Conservation (phyloP, 305 asterid species). For the Fraxinus velutina region DNA sequence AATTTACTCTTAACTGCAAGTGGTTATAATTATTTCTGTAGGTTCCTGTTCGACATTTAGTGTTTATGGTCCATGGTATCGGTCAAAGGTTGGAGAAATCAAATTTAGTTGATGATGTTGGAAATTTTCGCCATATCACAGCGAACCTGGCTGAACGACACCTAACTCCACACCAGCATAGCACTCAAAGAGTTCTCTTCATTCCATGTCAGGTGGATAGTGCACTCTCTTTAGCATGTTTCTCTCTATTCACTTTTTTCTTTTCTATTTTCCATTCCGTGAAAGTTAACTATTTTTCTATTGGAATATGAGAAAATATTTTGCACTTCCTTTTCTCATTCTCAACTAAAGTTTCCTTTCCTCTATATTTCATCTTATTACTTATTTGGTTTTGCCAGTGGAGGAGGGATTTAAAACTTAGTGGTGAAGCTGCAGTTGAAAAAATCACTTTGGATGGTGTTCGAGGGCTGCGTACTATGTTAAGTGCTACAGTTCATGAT, state of each 20-base stretch:
- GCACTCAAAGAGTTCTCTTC: conserved; percentile 81
- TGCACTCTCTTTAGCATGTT: conserved; percentile 16
- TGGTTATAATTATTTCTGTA: conserved; percentile 26
- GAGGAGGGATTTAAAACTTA: conserved; percentile 89
- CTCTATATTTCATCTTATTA: not conserved
- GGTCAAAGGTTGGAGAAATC: conserved; percentile 98
- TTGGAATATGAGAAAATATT: not conserved
- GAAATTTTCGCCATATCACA: conserved; percentile 69
- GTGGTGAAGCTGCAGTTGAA: conserved; percentile 93
- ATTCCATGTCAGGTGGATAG: conserved; percentile 86
- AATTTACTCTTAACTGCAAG: not conserved
- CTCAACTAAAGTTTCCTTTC: conserved; percentile 12
- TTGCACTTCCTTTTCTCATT: conserved; percentile 5
- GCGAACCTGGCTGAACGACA: conserved; percentile 77
- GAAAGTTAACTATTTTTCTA: not conserved
- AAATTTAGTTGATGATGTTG: conserved; percentile 95
- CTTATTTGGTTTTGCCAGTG: conserved; percentile 50
- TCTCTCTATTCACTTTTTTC: not conserved
- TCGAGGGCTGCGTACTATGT: conserved; percentile 79
- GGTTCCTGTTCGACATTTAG: conserved; percentile 96
- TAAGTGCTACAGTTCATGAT: conserved; percentile 98
- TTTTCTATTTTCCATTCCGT: not conserved
- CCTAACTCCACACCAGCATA: conserved; percentile 80
- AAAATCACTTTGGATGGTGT: conserved; percentile 88
- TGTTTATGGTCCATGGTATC: conserved; percentile 97